phyloP scores from a whole-genome alignment of 2,329 filamentous ascomycete genomes.

The Alternaria ventricosa region DNA sequence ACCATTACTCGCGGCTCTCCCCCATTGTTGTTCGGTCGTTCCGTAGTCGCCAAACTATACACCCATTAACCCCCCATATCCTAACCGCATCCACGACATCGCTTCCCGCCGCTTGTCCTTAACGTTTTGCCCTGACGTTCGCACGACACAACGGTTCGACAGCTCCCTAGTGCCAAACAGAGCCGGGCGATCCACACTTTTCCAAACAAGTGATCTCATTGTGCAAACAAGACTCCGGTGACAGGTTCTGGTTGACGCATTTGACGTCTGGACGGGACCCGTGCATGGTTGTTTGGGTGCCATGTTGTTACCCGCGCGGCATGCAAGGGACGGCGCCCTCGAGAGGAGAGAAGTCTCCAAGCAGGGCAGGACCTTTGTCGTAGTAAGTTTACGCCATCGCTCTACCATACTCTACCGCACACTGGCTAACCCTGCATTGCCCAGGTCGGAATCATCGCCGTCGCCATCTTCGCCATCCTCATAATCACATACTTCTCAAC shows the following conservation, averaged over 20 bases:
- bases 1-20: slow-evolving; percentile 11
- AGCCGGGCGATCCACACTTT: slow-evolving; percentile 28
- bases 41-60: slow-evolving; percentile 2
- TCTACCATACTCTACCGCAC: neutral
- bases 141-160: slow-evolving; percentile 12
- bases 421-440: slow-evolving; percentile 15
- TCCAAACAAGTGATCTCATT: slow-evolving; percentile 34
- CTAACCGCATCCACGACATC: slow-evolving; percentile 12
- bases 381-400: slow-evolving; percentile 31
- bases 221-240: slow-evolving; percentile 21
- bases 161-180: slow-evolving; percentile 23
- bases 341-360: slow-evolving; percentile 28
- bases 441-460: slow-evolving; percentile 39
- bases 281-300: slow-evolving; percentile 8
- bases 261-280: slow-evolving; percentile 11
- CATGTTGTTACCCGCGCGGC: slow-evolving; percentile 38
- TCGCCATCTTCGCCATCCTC: slow-evolving; percentile 41
- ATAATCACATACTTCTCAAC: slow-evolving; percentile 40
- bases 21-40: slow-evolving; percentile 6
- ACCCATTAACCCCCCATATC: neutral
- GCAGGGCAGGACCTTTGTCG: slow-evolving; percentile 31
- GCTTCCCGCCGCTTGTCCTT: neutral
- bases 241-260: slow-evolving; percentile 12
- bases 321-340: slow-evolving; percentile 28
- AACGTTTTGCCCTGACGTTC: slow-evolving; percentile 1